Conservation (phyloP, 352 stramenopile species). For the Pythium myriotylum region DNA sequence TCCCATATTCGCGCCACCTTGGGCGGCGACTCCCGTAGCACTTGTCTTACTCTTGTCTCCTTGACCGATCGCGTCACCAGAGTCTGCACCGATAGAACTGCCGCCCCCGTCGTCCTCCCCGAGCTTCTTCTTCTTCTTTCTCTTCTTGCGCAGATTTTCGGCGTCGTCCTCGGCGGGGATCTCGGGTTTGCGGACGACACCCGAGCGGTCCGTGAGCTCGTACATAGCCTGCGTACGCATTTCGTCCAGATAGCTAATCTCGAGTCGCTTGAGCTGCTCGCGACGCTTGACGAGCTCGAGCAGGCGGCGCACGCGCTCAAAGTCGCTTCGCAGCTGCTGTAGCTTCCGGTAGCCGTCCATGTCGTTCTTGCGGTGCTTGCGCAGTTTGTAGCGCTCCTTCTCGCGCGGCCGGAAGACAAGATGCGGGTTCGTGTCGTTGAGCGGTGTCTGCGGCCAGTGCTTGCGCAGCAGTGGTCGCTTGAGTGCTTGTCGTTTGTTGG, state of each 20-base stretch:
- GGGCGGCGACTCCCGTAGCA: background rate
- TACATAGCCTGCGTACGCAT: slow-evolving; percentile 68
- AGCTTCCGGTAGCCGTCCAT: slow-evolving; percentile 95
- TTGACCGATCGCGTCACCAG: slow-evolving; percentile 6
- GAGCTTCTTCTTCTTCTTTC: slow-evolving; percentile 74
- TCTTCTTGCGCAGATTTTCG: slow-evolving; percentile 57
- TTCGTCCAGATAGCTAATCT: slow-evolving; percentile 83
- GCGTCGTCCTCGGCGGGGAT: slow-evolving; percentile 63
- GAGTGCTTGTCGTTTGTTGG: slow-evolving; percentile 91
- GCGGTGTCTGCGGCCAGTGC: slow-evolving; percentile 95
- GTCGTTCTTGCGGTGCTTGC: slow-evolving; percentile 97
- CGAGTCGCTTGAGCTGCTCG: slow-evolving; percentile 83
- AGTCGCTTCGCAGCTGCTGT: slow-evolving; percentile 92
- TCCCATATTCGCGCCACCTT: background rate
- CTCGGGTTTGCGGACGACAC: slow-evolving; percentile 46
- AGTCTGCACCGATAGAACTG: background rate
- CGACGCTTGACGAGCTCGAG: slow-evolving; percentile 84
- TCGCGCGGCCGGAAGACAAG: slow-evolving; percentile 97
- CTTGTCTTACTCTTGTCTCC: slow-evolving; percentile 4
- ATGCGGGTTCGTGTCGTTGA: slow-evolving; percentile 98
- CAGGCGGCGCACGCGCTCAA: slow-evolving; percentile 88
- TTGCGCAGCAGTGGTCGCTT: slow-evolving; percentile 93
- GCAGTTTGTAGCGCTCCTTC: slow-evolving; percentile 97
- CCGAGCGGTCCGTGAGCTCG: slow-evolving; percentile 52
- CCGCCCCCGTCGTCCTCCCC: slow-evolving; percentile 36